Base-by-base conservation (phyloP, 1,139 yeast species). In the Geotrichum fermentans region DNA sequence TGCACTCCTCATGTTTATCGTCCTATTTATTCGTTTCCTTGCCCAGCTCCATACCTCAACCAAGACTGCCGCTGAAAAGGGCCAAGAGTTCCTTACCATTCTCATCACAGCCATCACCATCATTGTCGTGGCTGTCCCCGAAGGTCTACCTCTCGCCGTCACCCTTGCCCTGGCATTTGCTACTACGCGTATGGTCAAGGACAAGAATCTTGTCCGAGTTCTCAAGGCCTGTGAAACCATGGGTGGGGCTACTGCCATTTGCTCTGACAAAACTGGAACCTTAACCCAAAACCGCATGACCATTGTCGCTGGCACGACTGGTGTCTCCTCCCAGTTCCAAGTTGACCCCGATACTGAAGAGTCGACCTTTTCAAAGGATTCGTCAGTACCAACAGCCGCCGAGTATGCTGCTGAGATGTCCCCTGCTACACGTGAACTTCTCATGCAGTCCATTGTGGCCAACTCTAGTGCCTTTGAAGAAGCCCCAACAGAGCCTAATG, bases 231-330 rank as follows among this genome's bases (percentile, higher is more conserved):
- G 98, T 75, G 99, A 92, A 68, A 92, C 96, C 14, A 92, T 92
- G 98, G 98, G 99, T 43, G 90, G 96, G 41, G 98, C 97, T 2
- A 92, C 98, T 13, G 92, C 97, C 3, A 76, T 92, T 47, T 94
- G 98, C 67, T 88, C 97, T 0, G 99, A 92, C 70, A 92, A 92
- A 66, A 92, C 97, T 1, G 97, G 97, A 54, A 92, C 97, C 2
- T 74, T 90, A 57, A 92, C 98, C 22, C 87, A 86, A 67, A 92
- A 92, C 66, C 75, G 75, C 61, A 92, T 92, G 98, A 79, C 90
- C 42, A 87, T 92, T 11, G 96, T 88, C 8, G 77, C 77, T 51
- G 96, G 92, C 5, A 72, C 78, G 32, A 63, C 86, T 40, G 89
- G 92, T 8, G 63, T 61, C 8, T 42, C 56, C 7, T 55, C 63